Percentiles rank a stretch among this genome's conserved stretches.
These are phyloP conservation scores for Fibroporia radiculosa DNA, from an alignment of 768 basidiomycete genomes.

Conservation along the genomic window DNA sequence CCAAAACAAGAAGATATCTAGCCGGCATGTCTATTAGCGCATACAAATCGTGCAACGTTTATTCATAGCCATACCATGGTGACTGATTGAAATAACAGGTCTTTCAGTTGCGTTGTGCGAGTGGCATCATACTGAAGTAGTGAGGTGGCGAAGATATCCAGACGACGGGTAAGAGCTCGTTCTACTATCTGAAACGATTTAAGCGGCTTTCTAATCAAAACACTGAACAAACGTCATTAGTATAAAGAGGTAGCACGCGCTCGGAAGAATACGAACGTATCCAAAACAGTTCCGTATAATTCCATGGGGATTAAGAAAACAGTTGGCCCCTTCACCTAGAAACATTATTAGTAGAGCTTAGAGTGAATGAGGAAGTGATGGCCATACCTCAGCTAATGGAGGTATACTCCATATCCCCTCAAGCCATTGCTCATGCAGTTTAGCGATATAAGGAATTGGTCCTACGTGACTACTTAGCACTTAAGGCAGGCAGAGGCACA, in stretches of 20 bases:
- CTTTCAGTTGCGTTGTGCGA: slow-evolving; percentile 6
- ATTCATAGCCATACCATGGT: no score
- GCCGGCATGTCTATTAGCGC: no score
- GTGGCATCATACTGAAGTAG: not conserved
- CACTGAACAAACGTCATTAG: slow-evolving; percentile 1
- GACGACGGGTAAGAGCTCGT: slow-evolving; percentile 8
- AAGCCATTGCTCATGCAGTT: slow-evolving; percentile 36
- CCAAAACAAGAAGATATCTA: no score
- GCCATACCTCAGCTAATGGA: slow-evolving; percentile 1
- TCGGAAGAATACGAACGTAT: slow-evolving; percentile 10
- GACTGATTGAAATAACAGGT: slow-evolving; percentile 4
- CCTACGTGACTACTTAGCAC: not conserved
- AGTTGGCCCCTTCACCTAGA: slow-evolving; percentile 13
- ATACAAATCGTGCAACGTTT: no score
- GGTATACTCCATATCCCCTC: slow-evolving; percentile 36
- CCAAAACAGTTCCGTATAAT: slow-evolving; percentile 8
- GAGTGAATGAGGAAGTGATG: not conserved
- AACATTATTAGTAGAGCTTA: not conserved
- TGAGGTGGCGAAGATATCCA: not conserved
- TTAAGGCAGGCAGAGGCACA: no score
- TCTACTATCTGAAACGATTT: slow-evolving; percentile 7
- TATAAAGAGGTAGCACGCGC: not conserved
- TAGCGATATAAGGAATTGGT: not conserved
- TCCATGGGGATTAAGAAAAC: slow-evolving; percentile 13
- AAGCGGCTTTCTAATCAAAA: slow-evolving; percentile 2